These are phyloP conservation scores for Ceratobasidium sp. DNA, from an alignment of 1,284 basidiomycete genomes.

Conservation along the genomic window DNA sequence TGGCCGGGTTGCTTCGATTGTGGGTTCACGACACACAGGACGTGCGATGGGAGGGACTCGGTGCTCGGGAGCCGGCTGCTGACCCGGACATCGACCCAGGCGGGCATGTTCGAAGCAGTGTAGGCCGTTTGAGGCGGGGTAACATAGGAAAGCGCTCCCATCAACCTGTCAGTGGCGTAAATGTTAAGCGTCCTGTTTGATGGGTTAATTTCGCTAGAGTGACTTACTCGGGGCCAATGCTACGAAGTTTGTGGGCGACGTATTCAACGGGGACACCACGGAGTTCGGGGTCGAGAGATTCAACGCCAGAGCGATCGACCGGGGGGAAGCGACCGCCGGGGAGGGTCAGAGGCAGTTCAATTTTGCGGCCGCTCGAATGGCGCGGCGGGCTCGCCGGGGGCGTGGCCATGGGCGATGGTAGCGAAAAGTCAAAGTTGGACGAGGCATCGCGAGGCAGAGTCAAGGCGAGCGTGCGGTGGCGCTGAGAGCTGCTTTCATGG, in stretches of 20 bases:
- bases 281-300: conserved; percentile 39
- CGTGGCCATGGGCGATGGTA: conserved; percentile 19
- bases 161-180: conserved; percentile 24
- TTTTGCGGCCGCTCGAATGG: conserved; percentile 25
- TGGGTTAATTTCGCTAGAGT: conserved; percentile 31
- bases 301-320: conserved; percentile 33
- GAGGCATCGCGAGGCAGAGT: conserved; percentile 25
- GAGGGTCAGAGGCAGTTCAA: conserved; percentile 35
- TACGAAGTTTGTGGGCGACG: conserved; percentile 37
- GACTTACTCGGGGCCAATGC: conserved; percentile 37
- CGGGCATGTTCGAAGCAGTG: conserved; percentile 32
- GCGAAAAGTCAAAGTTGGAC: conserved; percentile 34
- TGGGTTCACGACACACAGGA: conserved; percentile 33
- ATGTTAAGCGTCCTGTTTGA: conserved; percentile 23
- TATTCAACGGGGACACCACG: conserved; percentile 36
- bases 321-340: conserved; percentile 36
- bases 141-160: conserved; percentile 15
- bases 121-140: conserved; percentile 35
- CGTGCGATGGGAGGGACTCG: conserved; percentile 34
- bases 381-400: conserved; percentile 32
- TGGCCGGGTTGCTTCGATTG: conserved; percentile 37
- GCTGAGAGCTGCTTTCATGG: neutral
- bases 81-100: conserved; percentile 35
- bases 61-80: conserved; percentile 32
- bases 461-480: conserved; percentile 11